Conservation (phyloP, 352 stramenopile genomes). For the Globisporangium irregulare region DNA sequence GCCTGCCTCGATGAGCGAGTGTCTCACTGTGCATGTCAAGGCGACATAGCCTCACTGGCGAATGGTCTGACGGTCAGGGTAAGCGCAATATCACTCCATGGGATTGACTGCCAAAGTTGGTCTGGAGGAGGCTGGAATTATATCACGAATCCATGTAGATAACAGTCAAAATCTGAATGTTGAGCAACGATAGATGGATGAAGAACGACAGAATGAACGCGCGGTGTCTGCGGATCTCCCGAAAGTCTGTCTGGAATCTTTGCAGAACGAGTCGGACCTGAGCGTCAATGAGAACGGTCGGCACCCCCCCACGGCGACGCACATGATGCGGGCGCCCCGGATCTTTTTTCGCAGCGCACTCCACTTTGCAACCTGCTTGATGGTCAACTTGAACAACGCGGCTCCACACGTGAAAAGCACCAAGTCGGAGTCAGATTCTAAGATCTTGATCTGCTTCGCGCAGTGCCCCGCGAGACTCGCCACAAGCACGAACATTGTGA, state of each 20-base stretch:
- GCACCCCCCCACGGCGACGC: conserved; percentile 23
- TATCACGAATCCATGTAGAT: not conserved
- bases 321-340: conserved; percentile 36
- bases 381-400: conserved; percentile 28
- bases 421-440: not conserved
- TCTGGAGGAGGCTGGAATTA: too few species aligned
- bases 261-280: conserved; percentile 18
- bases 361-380: conserved; percentile 34
- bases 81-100: too few species aligned
- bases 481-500: not conserved
- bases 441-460: not conserved
- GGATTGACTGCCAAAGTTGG: too few species aligned
- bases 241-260: not conserved
- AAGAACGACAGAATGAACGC: conserved; percentile 5
- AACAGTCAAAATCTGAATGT: not conserved
- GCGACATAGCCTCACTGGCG: too few species aligned
- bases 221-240: not conserved
- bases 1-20: too few species aligned
- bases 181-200: conserved; percentile 2
- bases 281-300: conserved; percentile 22
- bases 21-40: too few species aligned
- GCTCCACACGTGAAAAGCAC: conserved; percentile 19
- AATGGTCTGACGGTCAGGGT: too few species aligned
- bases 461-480: not conserved
- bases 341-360: conserved; percentile 23